These are phyloP conservation scores for Baeospora myosura DNA, from an alignment of 1,284 basidiomycete genomes.

Conservation along the genomic window DNA sequence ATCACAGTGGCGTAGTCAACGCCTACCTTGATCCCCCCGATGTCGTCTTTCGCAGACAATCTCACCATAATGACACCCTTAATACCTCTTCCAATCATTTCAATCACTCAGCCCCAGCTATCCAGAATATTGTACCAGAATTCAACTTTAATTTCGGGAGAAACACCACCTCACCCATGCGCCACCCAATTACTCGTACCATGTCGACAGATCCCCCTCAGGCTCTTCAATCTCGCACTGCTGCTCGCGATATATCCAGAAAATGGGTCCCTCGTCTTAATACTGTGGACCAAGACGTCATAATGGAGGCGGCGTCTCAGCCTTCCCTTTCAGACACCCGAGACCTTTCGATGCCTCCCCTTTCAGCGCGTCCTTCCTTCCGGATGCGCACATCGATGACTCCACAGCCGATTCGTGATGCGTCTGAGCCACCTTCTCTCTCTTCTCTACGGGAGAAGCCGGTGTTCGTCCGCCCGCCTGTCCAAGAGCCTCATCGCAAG, in stretches of 20 bases:
- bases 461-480: conserved; percentile 59
- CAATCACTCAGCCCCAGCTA: conserved; percentile 27
- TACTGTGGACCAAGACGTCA: conserved; percentile 18
- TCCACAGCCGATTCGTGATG: conserved; percentile 56
- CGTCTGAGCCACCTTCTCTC: conserved; percentile 64
- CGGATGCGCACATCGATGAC: conserved; percentile 61
- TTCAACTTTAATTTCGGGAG: conserved; percentile 17
- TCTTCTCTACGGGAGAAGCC: conserved; percentile 53
- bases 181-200: conserved; percentile 34
- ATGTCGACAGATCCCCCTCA: conserved; percentile 55
- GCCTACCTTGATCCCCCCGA: conserved; percentile 52
- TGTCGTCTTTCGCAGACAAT: conserved; percentile 32
- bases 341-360: conserved; percentile 26
- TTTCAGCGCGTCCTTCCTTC: conserved; percentile 43
- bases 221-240: conserved; percentile 23
- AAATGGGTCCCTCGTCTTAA: conserved; percentile 15
- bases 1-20: conserved; percentile 16
- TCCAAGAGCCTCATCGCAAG: conserved; percentile 22
- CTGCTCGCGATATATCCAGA: conserved; percentile 35
- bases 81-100: conserved; percentile 23
- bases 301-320: conserved; percentile 19
- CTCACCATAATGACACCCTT: conserved; percentile 19
- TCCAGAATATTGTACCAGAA: conserved; percentile 14
- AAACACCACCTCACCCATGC: conserved; percentile 33
- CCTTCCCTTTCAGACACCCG: conserved; percentile 12